These are phyloP conservation scores for Aegilops speltoides DNA, from an alignment of 176 grass and related monocot genomes.

Conservation along the genomic window DNA sequence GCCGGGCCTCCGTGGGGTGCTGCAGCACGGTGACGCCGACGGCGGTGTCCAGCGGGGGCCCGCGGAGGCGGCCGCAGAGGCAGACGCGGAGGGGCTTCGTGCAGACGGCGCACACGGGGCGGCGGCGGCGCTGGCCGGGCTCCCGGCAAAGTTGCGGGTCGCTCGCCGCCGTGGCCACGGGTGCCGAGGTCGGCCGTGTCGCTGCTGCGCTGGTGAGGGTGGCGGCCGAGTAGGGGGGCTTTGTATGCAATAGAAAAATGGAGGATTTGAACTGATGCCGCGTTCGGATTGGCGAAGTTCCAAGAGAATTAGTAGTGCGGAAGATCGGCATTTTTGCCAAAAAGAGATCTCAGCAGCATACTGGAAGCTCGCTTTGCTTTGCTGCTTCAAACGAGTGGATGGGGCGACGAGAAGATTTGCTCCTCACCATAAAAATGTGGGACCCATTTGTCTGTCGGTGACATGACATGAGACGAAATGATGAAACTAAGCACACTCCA, in stretches of 20 bases:
- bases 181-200: not conserved
- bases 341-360: not conserved
- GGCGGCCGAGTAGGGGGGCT: not conserved
- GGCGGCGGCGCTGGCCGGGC: constrained; percentile 23
- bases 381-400: not conserved
- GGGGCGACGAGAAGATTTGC: not conserved
- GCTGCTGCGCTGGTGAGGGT: not conserved
- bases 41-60: constrained; percentile 59
- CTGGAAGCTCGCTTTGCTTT: not conserved
- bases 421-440: not conserved
- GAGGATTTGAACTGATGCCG: too few relatives aligned
- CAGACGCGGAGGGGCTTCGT: constrained; percentile 67
- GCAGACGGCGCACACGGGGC: constrained; percentile 63
- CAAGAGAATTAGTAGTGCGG: not conserved
- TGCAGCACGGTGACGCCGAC: constrained; percentile 80
- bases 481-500: too few relatives aligned
- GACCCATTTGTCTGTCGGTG: not conserved
- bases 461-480: not conserved
- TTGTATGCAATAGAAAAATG: not conserved
- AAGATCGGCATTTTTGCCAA: not conserved
- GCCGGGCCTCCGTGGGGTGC: constrained; percentile 67
- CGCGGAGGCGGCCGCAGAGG: constrained; percentile 67
- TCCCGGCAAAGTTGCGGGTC: not conserved
- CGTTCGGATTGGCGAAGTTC: not conserved
- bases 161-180: constrained; percentile 43